Percentiles rank a stretch among this genome's conserved stretches.
phyloP scores from a whole-genome alignment of 1,284 basidiomycete genomes.

The Malassezia pachydermatis region DNA sequence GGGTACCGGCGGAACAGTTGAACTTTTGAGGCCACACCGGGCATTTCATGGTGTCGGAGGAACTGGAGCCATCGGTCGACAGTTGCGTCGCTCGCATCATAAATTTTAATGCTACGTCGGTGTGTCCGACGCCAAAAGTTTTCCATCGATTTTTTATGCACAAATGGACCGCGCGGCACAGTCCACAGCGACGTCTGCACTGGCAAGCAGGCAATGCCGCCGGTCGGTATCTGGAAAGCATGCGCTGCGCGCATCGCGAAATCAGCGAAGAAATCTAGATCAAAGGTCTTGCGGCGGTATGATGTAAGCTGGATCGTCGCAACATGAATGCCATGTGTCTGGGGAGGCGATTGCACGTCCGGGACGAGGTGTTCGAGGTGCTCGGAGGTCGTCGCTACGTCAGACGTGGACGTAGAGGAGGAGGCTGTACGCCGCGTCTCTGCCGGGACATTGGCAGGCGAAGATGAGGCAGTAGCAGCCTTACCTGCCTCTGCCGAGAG shows the following conservation, averaged over 20 bases:
- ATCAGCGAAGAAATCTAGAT: slow-evolving; percentile 70
- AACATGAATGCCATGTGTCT: slow-evolving; percentile 64
- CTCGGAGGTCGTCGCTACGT: not conserved
- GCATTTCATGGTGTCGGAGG: slow-evolving; percentile 64
- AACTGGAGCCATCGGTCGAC: slow-evolving; percentile 75
- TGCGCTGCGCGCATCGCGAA: slow-evolving; percentile 75
- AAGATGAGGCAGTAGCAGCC: not conserved
- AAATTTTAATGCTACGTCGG: slow-evolving; percentile 77
- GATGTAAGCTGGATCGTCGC: slow-evolving; percentile 75
- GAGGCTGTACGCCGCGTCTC: too few relatives aligned
- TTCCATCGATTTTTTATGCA: slow-evolving; percentile 88
- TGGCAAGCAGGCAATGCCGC: slow-evolving; percentile 62
- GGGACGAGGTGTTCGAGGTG: slow-evolving; percentile 4
- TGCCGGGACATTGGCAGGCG: too few relatives aligned
- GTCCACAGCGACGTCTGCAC: slow-evolving; percentile 74
- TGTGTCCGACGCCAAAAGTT: slow-evolving; percentile 82
- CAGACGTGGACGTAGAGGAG: not conserved
- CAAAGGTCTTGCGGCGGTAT: slow-evolving; percentile 51
- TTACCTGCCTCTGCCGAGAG: not conserved
- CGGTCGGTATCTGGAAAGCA: slow-evolving; percentile 70
- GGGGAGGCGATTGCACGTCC: slow-evolving; percentile 9
- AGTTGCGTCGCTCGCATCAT: slow-evolving; percentile 70
- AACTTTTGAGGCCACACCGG: slow-evolving; percentile 75
- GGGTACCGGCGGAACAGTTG: slow-evolving; percentile 56
- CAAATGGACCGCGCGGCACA: slow-evolving; percentile 74